These are phyloP conservation scores for Mediolabrus comicus DNA, from an alignment of 108 stramenopile species.

Conservation along the genomic window DNA sequence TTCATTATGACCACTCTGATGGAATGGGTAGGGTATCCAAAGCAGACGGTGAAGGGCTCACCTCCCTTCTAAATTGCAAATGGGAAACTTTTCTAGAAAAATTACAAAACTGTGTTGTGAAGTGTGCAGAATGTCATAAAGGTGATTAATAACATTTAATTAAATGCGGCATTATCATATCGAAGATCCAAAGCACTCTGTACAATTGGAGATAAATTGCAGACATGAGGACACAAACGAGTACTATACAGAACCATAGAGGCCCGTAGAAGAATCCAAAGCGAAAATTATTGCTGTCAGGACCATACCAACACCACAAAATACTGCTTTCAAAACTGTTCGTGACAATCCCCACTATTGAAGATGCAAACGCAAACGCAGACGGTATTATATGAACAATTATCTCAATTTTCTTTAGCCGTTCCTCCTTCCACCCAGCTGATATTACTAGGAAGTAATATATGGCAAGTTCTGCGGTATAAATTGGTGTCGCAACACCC, in stretches of 20 bases:
- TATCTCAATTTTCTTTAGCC: not conserved
- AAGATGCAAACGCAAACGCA: not conserved
- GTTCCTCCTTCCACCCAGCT: not conserved
- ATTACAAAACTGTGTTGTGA: no score
- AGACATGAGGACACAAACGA: not conserved
- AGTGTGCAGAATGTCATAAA: no score
- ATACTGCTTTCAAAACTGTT: not conserved
- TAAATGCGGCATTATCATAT: no score
- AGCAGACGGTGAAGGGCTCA: no score
- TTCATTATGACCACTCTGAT: no score
- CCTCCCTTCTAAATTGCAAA: no score
- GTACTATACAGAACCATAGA: not conserved
- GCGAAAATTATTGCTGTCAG: not conserved
- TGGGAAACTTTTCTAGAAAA: no score
- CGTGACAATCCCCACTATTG: not conserved
- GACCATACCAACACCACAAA: not conserved
- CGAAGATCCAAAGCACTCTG: no score
- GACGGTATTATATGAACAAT: not conserved
- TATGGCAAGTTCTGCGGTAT: not conserved
- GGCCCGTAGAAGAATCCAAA: not conserved
- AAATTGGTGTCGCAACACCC: not conserved
- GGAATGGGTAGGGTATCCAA: no score
- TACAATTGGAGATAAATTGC: no score
- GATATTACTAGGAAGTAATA: conserved; percentile 5
- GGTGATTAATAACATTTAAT: no score